Evolutionary conservation across 2,329 filamentous ascomycete species (phyloP).

Genomic region (Xylariaceae sp.): DNA sequence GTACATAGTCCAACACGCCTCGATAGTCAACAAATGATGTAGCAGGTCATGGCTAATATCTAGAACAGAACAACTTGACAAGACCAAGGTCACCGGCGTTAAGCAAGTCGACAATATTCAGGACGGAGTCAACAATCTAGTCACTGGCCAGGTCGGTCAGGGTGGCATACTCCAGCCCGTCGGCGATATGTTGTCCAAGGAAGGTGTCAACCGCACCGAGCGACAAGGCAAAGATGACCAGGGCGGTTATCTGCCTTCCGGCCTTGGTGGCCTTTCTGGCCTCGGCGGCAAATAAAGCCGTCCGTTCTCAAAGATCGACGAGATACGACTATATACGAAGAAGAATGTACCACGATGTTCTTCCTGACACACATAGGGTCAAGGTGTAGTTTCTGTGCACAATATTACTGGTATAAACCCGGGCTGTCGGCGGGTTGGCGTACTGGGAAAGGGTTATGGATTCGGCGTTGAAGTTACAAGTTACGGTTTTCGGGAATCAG

Average conservation of each 20-base stretch:
- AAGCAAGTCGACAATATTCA: slow-evolving; percentile 65
- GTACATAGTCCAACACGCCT: slow-evolving; percentile 26
- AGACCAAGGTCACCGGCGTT: slow-evolving; percentile 66
- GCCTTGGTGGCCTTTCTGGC: background rate
- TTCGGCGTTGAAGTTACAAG: too few species aligned
- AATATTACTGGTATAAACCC: too few species aligned
- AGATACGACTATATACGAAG: too few species aligned
- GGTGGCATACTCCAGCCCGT: slow-evolving; percentile 63
- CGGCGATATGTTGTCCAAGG: slow-evolving; percentile 58
- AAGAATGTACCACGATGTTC: too few species aligned
- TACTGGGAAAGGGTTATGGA: too few species aligned
- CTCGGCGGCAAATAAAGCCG: too few species aligned
- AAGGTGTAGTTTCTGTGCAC: too few species aligned
- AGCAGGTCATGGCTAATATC: background rate
- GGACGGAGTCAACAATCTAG: slow-evolving; percentile 61
- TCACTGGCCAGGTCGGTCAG: slow-evolving; percentile 61
- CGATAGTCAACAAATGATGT: slow-evolving; percentile 3
- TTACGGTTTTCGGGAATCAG: too few species aligned
- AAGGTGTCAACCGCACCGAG: slow-evolving; percentile 64
- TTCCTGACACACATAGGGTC: too few species aligned
- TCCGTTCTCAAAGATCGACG: too few species aligned
- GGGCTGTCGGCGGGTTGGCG: too few species aligned
- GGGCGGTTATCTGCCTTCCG: slow-evolving; percentile 41
- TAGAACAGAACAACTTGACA: slow-evolving; percentile 58
- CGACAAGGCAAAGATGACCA: slow-evolving; percentile 59